Evolutionary conservation across 179 eudicot genomes (phyloP), one percentile per base, ranked within the genome.

Genomic region (Nepenthes alata): DNA sequence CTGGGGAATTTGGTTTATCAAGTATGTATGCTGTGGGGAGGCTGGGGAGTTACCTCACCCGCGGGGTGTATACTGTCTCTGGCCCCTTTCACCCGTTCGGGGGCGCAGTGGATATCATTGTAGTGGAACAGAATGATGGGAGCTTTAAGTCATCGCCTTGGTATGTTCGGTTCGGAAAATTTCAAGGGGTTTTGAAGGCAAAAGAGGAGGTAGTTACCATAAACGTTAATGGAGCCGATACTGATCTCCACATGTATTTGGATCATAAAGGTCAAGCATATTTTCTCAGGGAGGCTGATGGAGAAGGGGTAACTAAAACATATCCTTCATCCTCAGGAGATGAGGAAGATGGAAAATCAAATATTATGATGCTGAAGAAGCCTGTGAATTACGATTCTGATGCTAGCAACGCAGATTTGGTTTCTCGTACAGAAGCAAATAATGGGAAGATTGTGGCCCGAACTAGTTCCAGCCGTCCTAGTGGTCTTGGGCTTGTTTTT

Each of bases 81-180:
- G 88, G 80, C 55, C 90, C 97, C 6, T 87, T 93, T 66, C 97
- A 85, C 55, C 98, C 94, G 0, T 93, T 85, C 68, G 94, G 95
- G 67, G 98, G 98, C 49, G 98, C 95, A 14, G 94, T 93, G 39
- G 98, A 93, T 80, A 87, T 89, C 45, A 82, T 94, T 66, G 97
- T 90, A 62, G 99, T 94, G 58, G 80, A 87, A 60, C 99, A 94
- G 51, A 77, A 75, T 59, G 96, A 94, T 66, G 97, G 99, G 37
- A 82, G 80, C 69, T 82, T 75, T 57, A 89, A 85, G 69, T 93
- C 98, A 0, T 86, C 94, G 6, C 98, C 98, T 57, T 89, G 97
- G 97, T 85, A 93, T 62, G 87, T 89, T 55, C 75, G 87, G 44
- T 93, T 93, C 64, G 98, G 98, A 34, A 93, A 93, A 67, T 89